Percentiles rank a stretch among this genome's conserved stretches.
Evolutionary conservation across 148 eudicot species (phyloP).

Genomic region (Vaccinium macrocarpon): DNA sequence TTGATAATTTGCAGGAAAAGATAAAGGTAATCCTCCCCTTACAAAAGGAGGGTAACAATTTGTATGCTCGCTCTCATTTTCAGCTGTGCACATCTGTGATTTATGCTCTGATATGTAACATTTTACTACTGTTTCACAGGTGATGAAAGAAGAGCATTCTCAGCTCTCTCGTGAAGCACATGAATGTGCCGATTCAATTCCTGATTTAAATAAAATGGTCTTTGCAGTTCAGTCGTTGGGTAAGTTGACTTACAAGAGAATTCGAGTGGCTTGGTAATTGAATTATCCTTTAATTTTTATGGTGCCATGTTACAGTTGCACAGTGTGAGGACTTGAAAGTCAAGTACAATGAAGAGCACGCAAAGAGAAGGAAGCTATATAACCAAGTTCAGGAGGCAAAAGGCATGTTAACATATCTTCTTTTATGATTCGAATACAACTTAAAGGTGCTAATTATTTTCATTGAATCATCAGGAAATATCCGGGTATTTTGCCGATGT

Average conservation of each 20-base stretch:
- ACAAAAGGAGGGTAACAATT: not conserved
- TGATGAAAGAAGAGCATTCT: constrained; percentile 70
- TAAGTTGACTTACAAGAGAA: constrained; percentile 27
- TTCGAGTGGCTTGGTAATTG: not conserved
- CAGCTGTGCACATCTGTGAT: not conserved
- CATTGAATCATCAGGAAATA: constrained; percentile 62
- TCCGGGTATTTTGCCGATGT: constrained; percentile 92
- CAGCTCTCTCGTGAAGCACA: constrained; percentile 79
- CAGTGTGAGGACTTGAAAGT: constrained; percentile 89
- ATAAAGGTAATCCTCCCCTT: constrained; percentile 49
- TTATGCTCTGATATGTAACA: not conserved
- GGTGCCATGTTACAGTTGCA: constrained; percentile 43
- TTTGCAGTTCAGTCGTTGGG: constrained; percentile 84
- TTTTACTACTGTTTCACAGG: constrained; percentile 30
- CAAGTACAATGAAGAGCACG: constrained; percentile 91
- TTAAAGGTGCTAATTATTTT: constrained; percentile 25
- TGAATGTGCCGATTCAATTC: constrained; percentile 78
- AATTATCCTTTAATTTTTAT: not conserved
- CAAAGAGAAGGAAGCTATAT: constrained; percentile 74
- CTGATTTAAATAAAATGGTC: constrained; percentile 78
- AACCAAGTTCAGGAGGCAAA: constrained; percentile 89
- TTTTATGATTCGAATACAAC: not conserved
- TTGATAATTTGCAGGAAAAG: constrained; percentile 51
- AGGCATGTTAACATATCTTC: constrained; percentile 37
- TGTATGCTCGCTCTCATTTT: not conserved